A percentile compares a stretch with the other conserved stretches of the same genome.
Evolutionary conservation across 2,329 filamentous ascomycete genomes (phyloP).

Genomic region (Sclerotinia spermophila): DNA sequence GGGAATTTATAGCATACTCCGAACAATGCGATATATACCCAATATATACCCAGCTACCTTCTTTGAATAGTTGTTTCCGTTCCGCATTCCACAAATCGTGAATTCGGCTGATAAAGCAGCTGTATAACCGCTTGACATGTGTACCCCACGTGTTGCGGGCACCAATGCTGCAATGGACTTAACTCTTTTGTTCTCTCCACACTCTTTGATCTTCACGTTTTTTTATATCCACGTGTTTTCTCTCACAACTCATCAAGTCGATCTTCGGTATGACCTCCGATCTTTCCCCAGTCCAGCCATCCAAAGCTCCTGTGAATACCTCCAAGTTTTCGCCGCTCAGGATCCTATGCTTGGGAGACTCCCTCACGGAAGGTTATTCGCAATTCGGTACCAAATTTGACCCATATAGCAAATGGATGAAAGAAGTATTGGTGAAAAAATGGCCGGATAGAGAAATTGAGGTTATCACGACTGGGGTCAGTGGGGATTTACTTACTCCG

Average conservation of each 20-base stretch:
- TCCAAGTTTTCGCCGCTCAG: constrained; percentile 23
- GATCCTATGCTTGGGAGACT: constrained; percentile 32
- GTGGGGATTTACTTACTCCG: constrained; percentile 26
- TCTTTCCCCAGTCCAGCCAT: background rate
- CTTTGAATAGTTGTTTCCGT: background rate
- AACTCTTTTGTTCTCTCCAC: background rate
- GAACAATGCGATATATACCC: background rate
- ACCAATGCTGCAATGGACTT: background rate
- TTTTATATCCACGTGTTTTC: background rate
- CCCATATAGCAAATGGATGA: constrained; percentile 53
- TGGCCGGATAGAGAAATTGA: constrained; percentile 38
- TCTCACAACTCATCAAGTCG: background rate
- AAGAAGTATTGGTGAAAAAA: constrained; percentile 44
- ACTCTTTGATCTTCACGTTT: background rate
- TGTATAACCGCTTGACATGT: background rate
- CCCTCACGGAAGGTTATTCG: constrained; percentile 55
- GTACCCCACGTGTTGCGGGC: background rate
- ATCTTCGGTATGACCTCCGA: background rate
- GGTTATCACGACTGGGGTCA: constrained; percentile 26
- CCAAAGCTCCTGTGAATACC: background rate
- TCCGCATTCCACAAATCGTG: background rate
- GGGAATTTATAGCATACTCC: background rate
- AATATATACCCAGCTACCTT: background rate
- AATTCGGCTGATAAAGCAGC: background rate
- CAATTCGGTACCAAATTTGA: constrained; percentile 43